Percentiles rank a stretch among this genome's conserved stretches.
Conservation (phyloP, 2,329 filamentous ascomycete genomes). For the Cytospora leucostoma region DNA sequence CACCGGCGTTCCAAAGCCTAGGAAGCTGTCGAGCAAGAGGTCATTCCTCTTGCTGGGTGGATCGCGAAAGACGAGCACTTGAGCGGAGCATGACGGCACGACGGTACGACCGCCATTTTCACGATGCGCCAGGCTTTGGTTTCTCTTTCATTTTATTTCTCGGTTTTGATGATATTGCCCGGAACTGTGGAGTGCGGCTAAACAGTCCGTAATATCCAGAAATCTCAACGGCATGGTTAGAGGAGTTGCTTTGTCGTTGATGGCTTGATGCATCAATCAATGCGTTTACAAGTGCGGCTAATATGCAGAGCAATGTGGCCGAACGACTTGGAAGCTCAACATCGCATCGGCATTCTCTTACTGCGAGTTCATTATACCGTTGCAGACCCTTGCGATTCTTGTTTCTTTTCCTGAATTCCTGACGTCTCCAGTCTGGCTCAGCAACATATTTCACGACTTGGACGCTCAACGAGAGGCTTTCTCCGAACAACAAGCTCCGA, state of each 20-base stretch:
- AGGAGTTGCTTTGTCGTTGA: neutral
- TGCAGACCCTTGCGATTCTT: neutral
- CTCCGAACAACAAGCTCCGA: neutral
- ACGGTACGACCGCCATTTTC: neutral
- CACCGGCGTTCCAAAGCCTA: neutral
- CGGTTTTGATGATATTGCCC: neutral
- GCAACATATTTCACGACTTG: neutral
- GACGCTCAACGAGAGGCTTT: neutral
- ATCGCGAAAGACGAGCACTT: neutral
- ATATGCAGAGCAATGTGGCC: no score
- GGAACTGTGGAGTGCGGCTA: no score
- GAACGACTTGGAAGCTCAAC: neutral
- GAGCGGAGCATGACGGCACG: neutral
- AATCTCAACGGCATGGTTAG: neutral
- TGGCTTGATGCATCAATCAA: neutral
- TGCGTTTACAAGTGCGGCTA: neutral
- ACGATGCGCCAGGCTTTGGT: neutral
- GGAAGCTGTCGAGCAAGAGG: constrained; percentile 6
- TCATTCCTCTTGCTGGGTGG: constrained; percentile 15
- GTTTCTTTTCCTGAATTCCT: neutral
- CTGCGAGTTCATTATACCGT: neutral
- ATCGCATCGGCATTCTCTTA: neutral
- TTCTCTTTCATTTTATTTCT: neutral
- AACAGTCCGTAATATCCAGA: neutral
- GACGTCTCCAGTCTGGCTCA: neutral